Conservation (phyloP, 2,329 filamentous ascomycete genomes). For the Penicillium sp. region DNA sequence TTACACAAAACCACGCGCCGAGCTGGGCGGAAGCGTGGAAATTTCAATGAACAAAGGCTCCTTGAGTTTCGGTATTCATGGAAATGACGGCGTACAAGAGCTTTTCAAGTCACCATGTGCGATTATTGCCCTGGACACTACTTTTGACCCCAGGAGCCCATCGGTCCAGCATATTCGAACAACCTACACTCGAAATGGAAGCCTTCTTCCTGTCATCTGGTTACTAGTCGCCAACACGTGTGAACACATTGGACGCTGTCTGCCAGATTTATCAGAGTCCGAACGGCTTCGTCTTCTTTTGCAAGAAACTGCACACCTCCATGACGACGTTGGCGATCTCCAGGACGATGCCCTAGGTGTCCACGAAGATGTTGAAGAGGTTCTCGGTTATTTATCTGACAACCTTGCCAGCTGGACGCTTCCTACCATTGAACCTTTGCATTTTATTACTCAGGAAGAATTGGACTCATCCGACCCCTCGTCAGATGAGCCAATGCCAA, state of each 20-base stretch:
- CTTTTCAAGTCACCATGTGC: constrained; percentile 36
- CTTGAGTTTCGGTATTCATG: constrained; percentile 39
- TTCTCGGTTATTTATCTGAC: constrained; percentile 36
- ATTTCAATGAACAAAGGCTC: constrained; percentile 36
- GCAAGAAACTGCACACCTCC: constrained; percentile 33
- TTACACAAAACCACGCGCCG: constrained; percentile 29
- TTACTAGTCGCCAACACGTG: constrained; percentile 46
- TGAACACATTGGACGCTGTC: constrained; percentile 47
- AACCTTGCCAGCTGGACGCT: constrained; percentile 41
- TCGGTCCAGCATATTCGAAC: constrained; percentile 41
- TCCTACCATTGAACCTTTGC: constrained; percentile 37
- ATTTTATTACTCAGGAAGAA: constrained; percentile 31
- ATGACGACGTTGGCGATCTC: constrained; percentile 39
- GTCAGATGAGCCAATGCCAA: constrained; percentile 16
- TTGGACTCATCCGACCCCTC: constrained; percentile 20
- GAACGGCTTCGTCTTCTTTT: constrained; percentile 36
- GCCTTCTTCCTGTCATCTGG: constrained; percentile 44
- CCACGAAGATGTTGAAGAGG: constrained; percentile 40
- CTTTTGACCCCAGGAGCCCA: constrained; percentile 40
- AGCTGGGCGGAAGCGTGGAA: constrained; percentile 36
- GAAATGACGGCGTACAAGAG: constrained; percentile 30
- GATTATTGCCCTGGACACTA: constrained; percentile 46
- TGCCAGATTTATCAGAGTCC: constrained; percentile 36
- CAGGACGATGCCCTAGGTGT: constrained; percentile 43
- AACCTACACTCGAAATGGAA: constrained; percentile 33